A percentile compares a stretch with the other conserved stretches of the same genome.
Evolutionary conservation across 2,329 filamentous ascomycete species (phyloP).

Genomic region (Diaporthe ampelina): DNA sequence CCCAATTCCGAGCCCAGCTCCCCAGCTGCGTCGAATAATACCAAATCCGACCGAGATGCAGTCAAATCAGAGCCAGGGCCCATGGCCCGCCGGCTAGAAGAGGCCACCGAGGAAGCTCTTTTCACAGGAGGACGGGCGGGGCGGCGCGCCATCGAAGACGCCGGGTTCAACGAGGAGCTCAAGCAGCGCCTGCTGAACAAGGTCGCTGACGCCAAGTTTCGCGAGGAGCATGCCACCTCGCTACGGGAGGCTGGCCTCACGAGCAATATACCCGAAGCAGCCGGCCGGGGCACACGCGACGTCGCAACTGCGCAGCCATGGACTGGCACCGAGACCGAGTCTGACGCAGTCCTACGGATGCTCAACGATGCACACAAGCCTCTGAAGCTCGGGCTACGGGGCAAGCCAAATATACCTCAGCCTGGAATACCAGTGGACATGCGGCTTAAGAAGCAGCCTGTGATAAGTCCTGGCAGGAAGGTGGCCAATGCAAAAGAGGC

Average conservation of each 20-base stretch:
- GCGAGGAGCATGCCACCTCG: slow-evolving; percentile 62
- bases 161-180: slow-evolving; percentile 74
- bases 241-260: slow-evolving; percentile 60
- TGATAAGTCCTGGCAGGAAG: slow-evolving; percentile 60
- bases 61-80: slow-evolving; percentile 54
- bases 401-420: slow-evolving; percentile 58
- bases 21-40: background rate
- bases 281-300: slow-evolving; percentile 77
- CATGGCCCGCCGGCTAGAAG: slow-evolving; percentile 70
- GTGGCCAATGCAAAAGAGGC: slow-evolving; percentile 70
- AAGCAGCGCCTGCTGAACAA: slow-evolving; percentile 70
- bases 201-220: slow-evolving; percentile 68
- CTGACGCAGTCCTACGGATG: slow-evolving; percentile 88
- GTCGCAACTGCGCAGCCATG: slow-evolving; percentile 79
- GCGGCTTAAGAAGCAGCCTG: slow-evolving; percentile 59
- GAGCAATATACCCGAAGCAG: slow-evolving; percentile 62
- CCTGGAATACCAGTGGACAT: slow-evolving; percentile 64
- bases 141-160: slow-evolving; percentile 71
- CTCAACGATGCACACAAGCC: slow-evolving; percentile 84
- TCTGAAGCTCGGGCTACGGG: slow-evolving; percentile 65
- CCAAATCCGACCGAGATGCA: background rate
- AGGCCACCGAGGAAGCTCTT: slow-evolving; percentile 75
- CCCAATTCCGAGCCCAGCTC: background rate
- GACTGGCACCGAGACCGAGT: slow-evolving; percentile 81
- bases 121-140: slow-evolving; percentile 71